A percentile compares a stretch with the other conserved stretches of the same genome.
phyloP scores from a whole-genome alignment of 179 eudicot genomes.

The Actinidia arguta region DNA sequence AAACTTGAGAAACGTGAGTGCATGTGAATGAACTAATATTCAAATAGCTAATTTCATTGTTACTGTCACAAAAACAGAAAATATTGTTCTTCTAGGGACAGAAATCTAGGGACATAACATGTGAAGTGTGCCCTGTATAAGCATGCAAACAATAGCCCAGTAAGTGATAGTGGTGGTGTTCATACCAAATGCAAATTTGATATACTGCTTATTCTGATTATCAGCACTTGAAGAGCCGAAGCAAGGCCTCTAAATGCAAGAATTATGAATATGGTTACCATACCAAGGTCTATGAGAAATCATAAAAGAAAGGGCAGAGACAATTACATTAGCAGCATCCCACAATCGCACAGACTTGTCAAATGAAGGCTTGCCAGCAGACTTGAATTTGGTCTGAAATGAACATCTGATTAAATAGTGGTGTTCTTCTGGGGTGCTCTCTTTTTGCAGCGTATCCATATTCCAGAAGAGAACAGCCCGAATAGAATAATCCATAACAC shows the following conservation, averaged over 20 bases:
- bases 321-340: slow-evolving; percentile 91
- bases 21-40: slow-evolving; percentile 71
- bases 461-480: slow-evolving; percentile 85
- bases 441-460: slow-evolving; percentile 78
- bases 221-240: not conserved
- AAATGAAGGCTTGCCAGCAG: slow-evolving; percentile 82
- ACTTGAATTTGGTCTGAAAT: slow-evolving; percentile 89
- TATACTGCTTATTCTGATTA: not conserved
- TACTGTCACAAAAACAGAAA: slow-evolving; percentile 90
- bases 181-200: not conserved
- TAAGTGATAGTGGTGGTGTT: not conserved
- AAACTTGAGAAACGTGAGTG: slow-evolving; percentile 81
- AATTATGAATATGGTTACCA: not conserved
- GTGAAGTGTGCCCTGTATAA: slow-evolving; percentile 65
- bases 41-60: slow-evolving; percentile 85
- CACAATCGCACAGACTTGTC: slow-evolving; percentile 89
- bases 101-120: slow-evolving; percentile 87
- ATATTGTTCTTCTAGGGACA: slow-evolving; percentile 82
- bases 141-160: slow-evolving; percentile 53
- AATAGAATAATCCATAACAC: not conserved
- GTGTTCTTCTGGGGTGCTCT: slow-evolving; percentile 87
- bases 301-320: slow-evolving; percentile 25
- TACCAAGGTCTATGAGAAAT: not conserved
- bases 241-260: not conserved
- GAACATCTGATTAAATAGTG: slow-evolving; percentile 75